phyloP scores from a whole-genome alignment of 2,329 filamentous ascomycete species.

The Penicillium sp. region DNA sequence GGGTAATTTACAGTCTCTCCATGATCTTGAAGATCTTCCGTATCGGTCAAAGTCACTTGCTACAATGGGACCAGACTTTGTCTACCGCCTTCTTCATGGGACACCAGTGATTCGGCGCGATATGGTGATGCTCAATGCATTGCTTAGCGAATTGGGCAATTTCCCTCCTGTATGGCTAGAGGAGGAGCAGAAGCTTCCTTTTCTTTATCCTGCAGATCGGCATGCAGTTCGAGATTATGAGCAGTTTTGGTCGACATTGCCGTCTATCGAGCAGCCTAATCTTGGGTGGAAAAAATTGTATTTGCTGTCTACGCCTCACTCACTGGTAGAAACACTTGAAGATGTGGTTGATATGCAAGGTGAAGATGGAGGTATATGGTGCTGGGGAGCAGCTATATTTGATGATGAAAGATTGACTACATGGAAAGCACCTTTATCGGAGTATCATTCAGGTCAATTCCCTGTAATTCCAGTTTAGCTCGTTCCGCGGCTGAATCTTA shows the following conservation, averaged over 20 bases:
- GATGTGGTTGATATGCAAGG: not conserved
- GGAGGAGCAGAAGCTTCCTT: not conserved
- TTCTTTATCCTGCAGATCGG: conserved; percentile 14
- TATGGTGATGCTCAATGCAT: not conserved
- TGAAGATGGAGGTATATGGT: too few species aligned
- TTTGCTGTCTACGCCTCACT: not conserved
- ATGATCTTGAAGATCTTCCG: too few species aligned
- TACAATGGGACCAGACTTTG: conserved; percentile 13
- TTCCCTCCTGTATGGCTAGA: too few species aligned
- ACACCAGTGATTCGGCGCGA: conserved; percentile 8
- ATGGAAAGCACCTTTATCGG: not conserved
- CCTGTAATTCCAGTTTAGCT: not conserved
- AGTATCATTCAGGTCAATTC: not conserved
- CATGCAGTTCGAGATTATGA: conserved; percentile 6
- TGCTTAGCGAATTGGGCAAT: too few species aligned
- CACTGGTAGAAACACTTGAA: not conserved
- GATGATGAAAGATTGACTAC: not conserved
- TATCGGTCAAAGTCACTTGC: not conserved
- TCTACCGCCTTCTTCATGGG: conserved; percentile 11
- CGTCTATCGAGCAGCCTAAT: conserved; percentile 10
- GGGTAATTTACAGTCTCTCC: too few species aligned
- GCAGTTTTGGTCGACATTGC: conserved; percentile 3
- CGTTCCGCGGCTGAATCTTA: too few species aligned
- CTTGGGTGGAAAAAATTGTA: conserved; percentile 2
- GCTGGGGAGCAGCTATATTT: not conserved